Evolutionary conservation across 2,329 filamentous ascomycete genomes (phyloP).

Genomic region (Apiospora marii): DNA sequence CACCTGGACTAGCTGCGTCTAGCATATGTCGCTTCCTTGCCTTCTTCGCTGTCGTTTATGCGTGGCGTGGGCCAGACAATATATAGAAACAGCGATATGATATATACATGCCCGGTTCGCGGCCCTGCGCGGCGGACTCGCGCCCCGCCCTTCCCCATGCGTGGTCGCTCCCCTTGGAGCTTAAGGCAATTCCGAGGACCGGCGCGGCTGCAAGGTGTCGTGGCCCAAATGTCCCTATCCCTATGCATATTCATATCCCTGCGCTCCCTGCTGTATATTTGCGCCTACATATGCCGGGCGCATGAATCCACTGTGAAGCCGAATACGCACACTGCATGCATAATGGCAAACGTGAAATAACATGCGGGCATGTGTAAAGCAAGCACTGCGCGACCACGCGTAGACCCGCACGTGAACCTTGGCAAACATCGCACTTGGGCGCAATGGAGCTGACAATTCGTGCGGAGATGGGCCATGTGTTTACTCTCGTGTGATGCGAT

Average conservation of each 20-base stretch:
- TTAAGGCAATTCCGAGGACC: neutral
- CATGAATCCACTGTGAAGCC: neutral
- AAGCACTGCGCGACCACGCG: neutral
- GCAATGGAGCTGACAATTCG: neutral
- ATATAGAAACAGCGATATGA: neutral
- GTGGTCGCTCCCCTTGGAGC: no score
- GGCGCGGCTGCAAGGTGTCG: neutral
- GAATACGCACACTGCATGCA: neutral
- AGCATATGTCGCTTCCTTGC: conserved; percentile 12
- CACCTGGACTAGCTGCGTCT: neutral
- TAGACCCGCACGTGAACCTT: neutral
- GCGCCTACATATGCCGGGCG: neutral
- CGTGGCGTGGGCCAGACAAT: neutral
- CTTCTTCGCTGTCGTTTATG: neutral
- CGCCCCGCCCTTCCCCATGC: neutral
- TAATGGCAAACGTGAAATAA: neutral
- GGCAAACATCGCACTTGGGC: neutral
- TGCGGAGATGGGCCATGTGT: neutral
- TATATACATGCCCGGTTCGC: neutral
- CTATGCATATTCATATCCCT: neutral
- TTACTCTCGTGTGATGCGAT: neutral
- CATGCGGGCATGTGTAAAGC: neutral
- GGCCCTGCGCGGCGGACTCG: neutral
- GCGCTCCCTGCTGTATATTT: neutral
- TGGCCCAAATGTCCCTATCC: neutral